Evolutionary conservation across 1,139 yeast genomes (phyloP), one percentile per base, ranked within the genome.

Genomic region (Kluyveromyces marxianus): DNA sequence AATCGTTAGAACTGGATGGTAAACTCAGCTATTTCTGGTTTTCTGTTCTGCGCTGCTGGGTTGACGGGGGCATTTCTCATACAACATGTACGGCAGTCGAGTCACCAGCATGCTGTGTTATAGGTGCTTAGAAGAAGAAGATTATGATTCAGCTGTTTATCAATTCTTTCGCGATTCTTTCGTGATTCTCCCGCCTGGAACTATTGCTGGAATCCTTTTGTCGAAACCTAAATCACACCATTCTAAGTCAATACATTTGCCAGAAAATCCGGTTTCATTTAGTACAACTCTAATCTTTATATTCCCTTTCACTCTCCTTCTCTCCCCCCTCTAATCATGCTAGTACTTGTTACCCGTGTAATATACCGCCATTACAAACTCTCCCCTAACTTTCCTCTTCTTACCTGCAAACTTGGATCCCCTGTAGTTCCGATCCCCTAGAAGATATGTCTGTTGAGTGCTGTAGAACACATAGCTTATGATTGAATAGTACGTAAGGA

Each of bases 341-440:
- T n/a, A n/a, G n/a, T n/a, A n/a, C n/a, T n/a, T n/a, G n/a, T n/a
- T n/a, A n/a, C n/a, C n/a, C n/a, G n/a, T n/a, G n/a, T n/a, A n/a
- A n/a, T n/a, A n/a, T n/a, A n/a, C n/a, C n/a, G n/a, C n/a, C n/a
- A n/a, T n/a, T n/a, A n/a, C n/a, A n/a, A n/a, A n/a, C n/a, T n/a
- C n/a, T n/a, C n/a, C n/a, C n/a, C n/a, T n/a, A n/a, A n/a, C n/a
- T n/a, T n/a, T n/a, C n/a, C n/a, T n/a, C n/a, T n/a, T n/a, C n/a
- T n/a, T n/a, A n/a, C n/a, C n/a, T n/a, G n/a, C 0, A 25, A 47
- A 5, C 40, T 53, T 29, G 50, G 55, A 32, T 58, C 62, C 46
- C 60, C 62, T 7, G 65, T 62, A n/a, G 62, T 60, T 41, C 42
- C 55, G 14, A 34, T 6, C 14, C 24, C 24, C 4, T 34, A 34